Conservation (phyloP, 306 rosid genomes). For the Sesbania bispinosa region DNA sequence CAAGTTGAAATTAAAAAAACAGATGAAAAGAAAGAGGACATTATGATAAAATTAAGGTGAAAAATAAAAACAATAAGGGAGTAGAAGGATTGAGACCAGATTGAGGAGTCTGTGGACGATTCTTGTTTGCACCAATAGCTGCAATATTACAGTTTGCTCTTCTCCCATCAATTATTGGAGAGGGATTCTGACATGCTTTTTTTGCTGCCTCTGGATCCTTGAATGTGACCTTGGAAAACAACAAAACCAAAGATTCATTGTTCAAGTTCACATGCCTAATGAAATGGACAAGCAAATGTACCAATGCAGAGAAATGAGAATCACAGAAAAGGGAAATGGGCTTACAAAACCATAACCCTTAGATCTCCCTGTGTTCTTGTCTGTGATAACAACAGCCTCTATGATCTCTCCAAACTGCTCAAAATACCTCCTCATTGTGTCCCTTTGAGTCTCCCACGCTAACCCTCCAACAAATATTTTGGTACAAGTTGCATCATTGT, state of each 20-base stretch:
- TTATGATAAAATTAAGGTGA: background rate
- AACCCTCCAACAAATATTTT: constrained; percentile 95
- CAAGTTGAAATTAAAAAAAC: background rate
- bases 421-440: constrained; percentile 81
- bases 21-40: background rate
- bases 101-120: constrained; percentile 58
- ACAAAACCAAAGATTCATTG: background rate
- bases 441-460: constrained; percentile 98
- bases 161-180: constrained; percentile 94
- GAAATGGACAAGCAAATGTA: background rate
- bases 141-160: constrained; percentile 97
- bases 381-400: constrained; percentile 95
- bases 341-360: constrained; percentile 99
- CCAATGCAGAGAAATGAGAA: background rate
- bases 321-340: background rate
- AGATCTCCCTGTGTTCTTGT: constrained; percentile 92
- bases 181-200: constrained; percentile 95
- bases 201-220: constrained; percentile 89
- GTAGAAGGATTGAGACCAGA: constrained; percentile 51
- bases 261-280: constrained; percentile 19
- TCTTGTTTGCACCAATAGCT: constrained; percentile 83
- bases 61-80: background rate
- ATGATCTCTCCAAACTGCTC: constrained; percentile 95
- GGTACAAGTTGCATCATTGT: constrained; percentile 85
- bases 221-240: constrained; percentile 67